Evolutionary conservation across 192 early-diverging fungal species (phyloP).

Genomic region (Umbelopsis ramanniana): DNA sequence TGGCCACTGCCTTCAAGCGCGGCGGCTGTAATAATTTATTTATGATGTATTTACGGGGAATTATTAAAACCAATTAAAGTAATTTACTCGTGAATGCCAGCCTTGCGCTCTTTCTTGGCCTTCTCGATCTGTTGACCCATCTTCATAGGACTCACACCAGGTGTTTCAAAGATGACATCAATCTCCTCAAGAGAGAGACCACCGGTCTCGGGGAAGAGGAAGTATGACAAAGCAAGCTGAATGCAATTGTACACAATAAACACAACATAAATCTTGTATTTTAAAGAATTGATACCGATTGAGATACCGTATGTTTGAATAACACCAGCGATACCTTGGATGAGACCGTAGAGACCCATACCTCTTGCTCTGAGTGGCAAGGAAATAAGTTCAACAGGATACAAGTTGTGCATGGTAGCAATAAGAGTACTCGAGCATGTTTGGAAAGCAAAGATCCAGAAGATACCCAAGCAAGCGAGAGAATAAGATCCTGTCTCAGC

Average conservation of each 20-base stretch:
- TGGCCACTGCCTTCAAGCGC: too few relatives aligned
- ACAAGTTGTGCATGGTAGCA: neutral
- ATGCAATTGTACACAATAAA: slow-evolving; percentile 38
- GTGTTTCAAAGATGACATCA: slow-evolving; percentile 37
- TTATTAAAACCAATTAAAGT: too few relatives aligned
- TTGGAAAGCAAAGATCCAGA: slow-evolving; percentile 8
- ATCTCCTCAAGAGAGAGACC: slow-evolving; percentile 43
- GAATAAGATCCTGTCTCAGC: neutral
- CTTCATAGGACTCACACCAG: neutral
- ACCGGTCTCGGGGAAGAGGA: slow-evolving; percentile 45
- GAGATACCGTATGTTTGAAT: neutral
- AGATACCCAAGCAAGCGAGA: neutral
- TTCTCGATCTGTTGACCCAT: neutral
- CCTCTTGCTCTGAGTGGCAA: neutral
- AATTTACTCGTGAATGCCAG: too few relatives aligned
- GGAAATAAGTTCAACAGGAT: neutral
- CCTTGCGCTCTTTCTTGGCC: neutral
- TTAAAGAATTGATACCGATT: neutral
- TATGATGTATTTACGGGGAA: too few relatives aligned
- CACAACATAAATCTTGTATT: neutral
- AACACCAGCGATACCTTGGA: neutral
- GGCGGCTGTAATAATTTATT: too few relatives aligned
- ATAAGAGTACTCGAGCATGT: neutral
- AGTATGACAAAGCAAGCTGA: slow-evolving; percentile 34
- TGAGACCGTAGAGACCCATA: neutral